Conservation (phyloP, 768 basidiomycete species). For the Cyathus striatus region DNA sequence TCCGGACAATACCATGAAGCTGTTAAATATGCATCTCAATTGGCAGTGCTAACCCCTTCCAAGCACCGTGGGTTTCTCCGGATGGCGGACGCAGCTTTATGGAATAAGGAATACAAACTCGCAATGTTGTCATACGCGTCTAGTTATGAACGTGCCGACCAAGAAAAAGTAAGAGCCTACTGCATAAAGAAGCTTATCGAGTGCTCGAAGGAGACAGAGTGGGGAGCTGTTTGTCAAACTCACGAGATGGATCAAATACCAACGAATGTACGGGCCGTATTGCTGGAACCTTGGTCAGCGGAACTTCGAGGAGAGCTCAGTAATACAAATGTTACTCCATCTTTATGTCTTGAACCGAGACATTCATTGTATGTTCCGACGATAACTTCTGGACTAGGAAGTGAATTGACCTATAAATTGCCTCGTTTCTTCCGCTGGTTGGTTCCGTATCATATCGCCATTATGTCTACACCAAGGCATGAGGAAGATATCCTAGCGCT, state of each 20-base stretch:
- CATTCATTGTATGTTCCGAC: slow-evolving; percentile 33
- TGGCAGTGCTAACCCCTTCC: slow-evolving; percentile 23
- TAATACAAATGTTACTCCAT: slow-evolving; percentile 25
- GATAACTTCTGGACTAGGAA: background rate
- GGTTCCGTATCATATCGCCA: slow-evolving; percentile 49
- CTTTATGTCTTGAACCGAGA: slow-evolving; percentile 34
- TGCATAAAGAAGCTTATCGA: slow-evolving; percentile 40
- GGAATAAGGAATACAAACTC: slow-evolving; percentile 31
- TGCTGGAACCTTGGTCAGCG: slow-evolving; percentile 38
- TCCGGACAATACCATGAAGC: slow-evolving; percentile 30
- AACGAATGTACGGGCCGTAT: slow-evolving; percentile 16
- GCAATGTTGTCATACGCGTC: slow-evolving; percentile 54
- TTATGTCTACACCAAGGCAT: slow-evolving; percentile 54
- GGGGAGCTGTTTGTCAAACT: slow-evolving; percentile 41
- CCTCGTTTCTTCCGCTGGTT: slow-evolving; percentile 64
- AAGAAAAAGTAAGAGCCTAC: slow-evolving; percentile 31
- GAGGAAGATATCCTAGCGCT: slow-evolving; percentile 45
- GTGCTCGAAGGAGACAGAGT: slow-evolving; percentile 45
- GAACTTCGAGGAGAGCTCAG: slow-evolving; percentile 26
- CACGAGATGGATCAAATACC: slow-evolving; percentile 37
- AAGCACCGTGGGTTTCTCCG: slow-evolving; percentile 45
- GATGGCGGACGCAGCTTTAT: slow-evolving; percentile 39
- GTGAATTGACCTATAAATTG: slow-evolving; percentile 27
- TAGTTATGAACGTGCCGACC: slow-evolving; percentile 32
- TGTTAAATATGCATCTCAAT: slow-evolving; percentile 20